Evolutionary conservation across 2,329 filamentous ascomycete species (phyloP).

Genomic region (Dothiorella sarmentorum): DNA sequence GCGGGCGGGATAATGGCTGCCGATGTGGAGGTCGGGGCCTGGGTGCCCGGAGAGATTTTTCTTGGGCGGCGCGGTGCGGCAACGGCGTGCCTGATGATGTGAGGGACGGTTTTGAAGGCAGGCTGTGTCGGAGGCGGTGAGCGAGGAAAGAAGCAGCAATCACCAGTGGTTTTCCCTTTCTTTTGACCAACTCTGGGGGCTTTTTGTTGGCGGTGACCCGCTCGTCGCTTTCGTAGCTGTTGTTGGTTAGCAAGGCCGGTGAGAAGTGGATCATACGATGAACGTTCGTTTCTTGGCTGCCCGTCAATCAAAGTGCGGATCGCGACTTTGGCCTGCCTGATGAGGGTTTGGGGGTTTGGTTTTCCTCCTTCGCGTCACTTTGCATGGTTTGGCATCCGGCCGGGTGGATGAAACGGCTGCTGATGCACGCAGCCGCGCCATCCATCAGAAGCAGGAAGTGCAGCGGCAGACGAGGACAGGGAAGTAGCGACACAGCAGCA

Average conservation of each 20-base stretch:
- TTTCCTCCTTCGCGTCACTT: not conserved
- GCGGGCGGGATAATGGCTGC: conserved; percentile 2
- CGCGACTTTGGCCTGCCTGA: not conserved
- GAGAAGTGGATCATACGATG: conserved; percentile 5
- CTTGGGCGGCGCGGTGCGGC: no score
- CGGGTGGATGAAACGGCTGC: conserved; percentile 4
- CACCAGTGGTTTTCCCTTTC: not conserved
- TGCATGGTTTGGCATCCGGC: not conserved
- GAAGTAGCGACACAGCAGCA: not conserved
- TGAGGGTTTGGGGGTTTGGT: not conserved
- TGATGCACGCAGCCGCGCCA: conserved; percentile 13
- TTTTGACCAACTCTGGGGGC: not conserved
- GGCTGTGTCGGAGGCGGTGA: no score
- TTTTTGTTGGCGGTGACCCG: not conserved
- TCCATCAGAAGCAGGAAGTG: conserved; percentile 1
- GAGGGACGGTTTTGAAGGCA: no score
- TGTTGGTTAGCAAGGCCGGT: conserved; percentile 8
- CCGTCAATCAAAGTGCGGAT: not conserved
- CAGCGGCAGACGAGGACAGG: not conserved
- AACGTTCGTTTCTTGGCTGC: not conserved
- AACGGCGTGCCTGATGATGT: no score
- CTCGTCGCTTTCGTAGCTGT: conserved; percentile 5
- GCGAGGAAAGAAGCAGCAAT: not conserved
- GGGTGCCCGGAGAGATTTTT: not conserved
- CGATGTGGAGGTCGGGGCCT: conserved; percentile 7